Base-by-base conservation (phyloP, 192 early-diverging fungal species). In the Neocallimastix lanati region DNA sequence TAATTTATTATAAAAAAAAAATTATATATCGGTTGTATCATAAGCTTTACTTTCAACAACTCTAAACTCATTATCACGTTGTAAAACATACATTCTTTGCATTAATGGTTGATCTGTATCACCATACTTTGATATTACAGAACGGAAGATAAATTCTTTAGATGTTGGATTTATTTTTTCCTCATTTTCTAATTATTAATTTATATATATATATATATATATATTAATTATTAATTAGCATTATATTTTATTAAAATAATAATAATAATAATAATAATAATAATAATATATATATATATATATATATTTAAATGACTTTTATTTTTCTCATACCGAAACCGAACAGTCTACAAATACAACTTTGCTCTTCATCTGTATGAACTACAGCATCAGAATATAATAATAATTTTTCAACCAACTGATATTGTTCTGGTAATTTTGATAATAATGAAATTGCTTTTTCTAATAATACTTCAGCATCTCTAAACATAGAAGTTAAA, bases 381-480 rank as follows among this genome's bases (percentile, higher is more conserved):
- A 88, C 84, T 12, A 79, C 36, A 11, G 86, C 80, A 29, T 90
- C 84, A 18, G 83, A 29, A 18, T 77, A 76, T 3, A 83, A 80
- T 50, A 93, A 13, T 29, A 93, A 79, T 35, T 85, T 81, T 36
- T 89, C 86, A 4, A 93, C 89, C 7, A 92, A 79, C 16, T 82
- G 79, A 77, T 88, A 84, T 78, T 92, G 92, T 36, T 83, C 83
- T 29, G 92, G 92, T 33, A 92, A 85, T 89, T 85, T 82, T 37
- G 77, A 78, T 78, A 80, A 80, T 21, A 82, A 78, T 15, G 58
- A 33, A 33, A 80, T 76, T 28, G 81, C 80, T 35, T 50, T 50
- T 50, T 50, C 40, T 6, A 50, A 50, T 50, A 50, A 50, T 21
- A 50, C 40, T 50, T 50, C 40, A 21, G 40, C 40, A 50, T 50